These are phyloP conservation scores for Podaxis carcinomalis DNA, from an alignment of 768 basidiomycete species.

Conservation along the genomic window DNA sequence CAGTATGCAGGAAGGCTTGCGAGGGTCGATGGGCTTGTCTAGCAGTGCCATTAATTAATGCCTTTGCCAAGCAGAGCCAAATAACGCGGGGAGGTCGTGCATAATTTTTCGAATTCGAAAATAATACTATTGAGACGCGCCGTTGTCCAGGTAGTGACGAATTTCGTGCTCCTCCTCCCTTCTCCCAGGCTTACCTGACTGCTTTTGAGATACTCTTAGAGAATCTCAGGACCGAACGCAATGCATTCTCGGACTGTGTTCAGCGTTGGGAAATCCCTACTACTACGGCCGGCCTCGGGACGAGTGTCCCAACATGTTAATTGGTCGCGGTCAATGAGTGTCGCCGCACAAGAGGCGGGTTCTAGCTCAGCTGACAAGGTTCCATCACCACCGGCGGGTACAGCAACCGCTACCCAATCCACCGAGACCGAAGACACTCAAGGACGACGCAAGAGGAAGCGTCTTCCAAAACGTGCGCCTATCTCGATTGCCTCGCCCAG, in stretches of 20 bases:
- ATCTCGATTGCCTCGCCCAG: slow-evolving; percentile 51
- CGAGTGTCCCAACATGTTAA: background rate
- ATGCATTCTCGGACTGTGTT: background rate
- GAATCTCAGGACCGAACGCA: background rate
- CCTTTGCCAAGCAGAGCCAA: slow-evolving; percentile 10
- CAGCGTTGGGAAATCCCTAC: background rate
- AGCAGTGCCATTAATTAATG: background rate
- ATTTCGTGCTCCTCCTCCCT: background rate
- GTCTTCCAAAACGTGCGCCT: slow-evolving; percentile 36
- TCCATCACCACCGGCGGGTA: slow-evolving; percentile 1
- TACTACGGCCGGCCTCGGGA: slow-evolving; percentile 1
- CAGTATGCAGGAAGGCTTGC: background rate
- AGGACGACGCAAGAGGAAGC: slow-evolving; percentile 24
- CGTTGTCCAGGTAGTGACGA: background rate
- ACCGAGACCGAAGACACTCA: slow-evolving; percentile 17
- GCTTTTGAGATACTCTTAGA: background rate
- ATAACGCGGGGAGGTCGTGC: slow-evolving; percentile 2
- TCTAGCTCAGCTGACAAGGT: background rate
- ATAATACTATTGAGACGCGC: background rate
- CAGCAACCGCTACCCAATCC: background rate
- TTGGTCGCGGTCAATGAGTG: slow-evolving; percentile 3
- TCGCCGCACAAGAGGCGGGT: background rate
- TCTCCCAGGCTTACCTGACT: background rate
- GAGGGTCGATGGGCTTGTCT: background rate
- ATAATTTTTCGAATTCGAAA: background rate